Evolutionary conservation across 2,329 filamentous ascomycete species (phyloP).

Genomic region (Nemania sp.): DNA sequence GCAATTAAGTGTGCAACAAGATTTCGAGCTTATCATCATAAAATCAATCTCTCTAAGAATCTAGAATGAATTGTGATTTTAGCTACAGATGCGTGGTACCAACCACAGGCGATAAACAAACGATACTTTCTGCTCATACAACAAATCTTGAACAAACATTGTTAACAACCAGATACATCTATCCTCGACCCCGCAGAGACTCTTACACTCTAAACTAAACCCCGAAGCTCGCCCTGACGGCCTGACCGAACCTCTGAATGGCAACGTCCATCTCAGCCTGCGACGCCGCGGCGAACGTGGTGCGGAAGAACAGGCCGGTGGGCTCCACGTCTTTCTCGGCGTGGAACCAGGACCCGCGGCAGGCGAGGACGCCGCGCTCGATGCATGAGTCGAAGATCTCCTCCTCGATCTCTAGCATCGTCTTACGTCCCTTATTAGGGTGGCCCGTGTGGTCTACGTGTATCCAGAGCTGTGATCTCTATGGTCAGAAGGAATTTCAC

Average conservation of each 20-base stretch:
- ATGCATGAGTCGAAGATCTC: constrained; percentile 82
- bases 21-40: no score
- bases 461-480: constrained; percentile 67
- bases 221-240: constrained; percentile 65
- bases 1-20: no score
- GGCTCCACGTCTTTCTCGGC: constrained; percentile 66
- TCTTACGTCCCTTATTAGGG: constrained; percentile 57
- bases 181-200: no score
- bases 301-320: constrained; percentile 79
- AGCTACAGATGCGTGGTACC: no score
- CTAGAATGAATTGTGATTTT: no score
- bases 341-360: constrained; percentile 88
- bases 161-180: neutral
- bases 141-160: no score
- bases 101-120: no score
- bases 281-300: constrained; percentile 84
- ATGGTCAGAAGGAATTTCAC: neutral
- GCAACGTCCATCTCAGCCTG: constrained; percentile 72
- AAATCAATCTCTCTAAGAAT: no score
- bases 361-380: constrained; percentile 76
- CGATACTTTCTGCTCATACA: no score
- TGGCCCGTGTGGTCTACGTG: constrained; percentile 69
- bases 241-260: constrained; percentile 74
- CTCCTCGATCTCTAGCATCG: constrained; percentile 74
- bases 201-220: constrained; percentile 24